Percentiles rank a stretch among this genome's conserved stretches.
These are phyloP conservation scores for Gracilaria gracilis DNA, from an alignment of 23 red algal genomes.

Conservation along the genomic window DNA sequence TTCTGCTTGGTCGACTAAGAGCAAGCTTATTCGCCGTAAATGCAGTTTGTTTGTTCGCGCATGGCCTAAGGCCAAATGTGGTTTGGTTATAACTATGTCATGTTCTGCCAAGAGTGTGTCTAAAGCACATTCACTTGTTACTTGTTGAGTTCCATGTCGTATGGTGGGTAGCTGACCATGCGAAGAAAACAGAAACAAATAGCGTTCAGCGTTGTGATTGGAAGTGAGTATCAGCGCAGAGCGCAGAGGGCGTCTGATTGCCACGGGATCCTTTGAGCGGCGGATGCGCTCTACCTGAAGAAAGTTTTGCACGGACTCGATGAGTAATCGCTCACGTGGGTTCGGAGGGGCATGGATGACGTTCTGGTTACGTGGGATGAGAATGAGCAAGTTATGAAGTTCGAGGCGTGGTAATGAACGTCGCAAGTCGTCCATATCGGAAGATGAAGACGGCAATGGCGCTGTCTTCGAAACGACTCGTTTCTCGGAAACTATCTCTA, in stretches of 20 bases:
- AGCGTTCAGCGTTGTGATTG: background rate
- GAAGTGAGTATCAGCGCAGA: slow-evolving; percentile 23
- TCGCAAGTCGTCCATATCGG: background rate
- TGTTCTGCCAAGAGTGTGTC: background rate
- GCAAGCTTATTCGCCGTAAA: slow-evolving; percentile 17
- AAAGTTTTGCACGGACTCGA: slow-evolving; percentile 13
- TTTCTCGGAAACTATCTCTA: slow-evolving; percentile 36
- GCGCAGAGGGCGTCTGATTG: slow-evolving; percentile 23
- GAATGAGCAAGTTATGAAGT: slow-evolving; percentile 28
- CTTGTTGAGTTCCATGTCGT: slow-evolving; percentile 17
- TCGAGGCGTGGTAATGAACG: slow-evolving; percentile 13
- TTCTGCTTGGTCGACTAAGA: slow-evolving; percentile 46
- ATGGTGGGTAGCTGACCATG: background rate
- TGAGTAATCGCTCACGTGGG: background rate
- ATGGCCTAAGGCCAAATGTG: background rate
- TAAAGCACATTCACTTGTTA: background rate
- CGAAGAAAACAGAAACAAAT: slow-evolving; percentile 17
- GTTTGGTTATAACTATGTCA: slow-evolving; percentile 21
- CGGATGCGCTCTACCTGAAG: slow-evolving; percentile 33
- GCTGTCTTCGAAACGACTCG: slow-evolving; percentile 3
- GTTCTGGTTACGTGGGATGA: background rate
- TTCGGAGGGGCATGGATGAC: background rate
- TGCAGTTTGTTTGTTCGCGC: slow-evolving; percentile 19
- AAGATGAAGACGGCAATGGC: background rate
- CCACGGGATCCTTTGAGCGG: slow-evolving; percentile 23